Base-by-base conservation (phyloP, 164 flowering plant genomes). In the Magnolia kwangsiensis region DNA sequence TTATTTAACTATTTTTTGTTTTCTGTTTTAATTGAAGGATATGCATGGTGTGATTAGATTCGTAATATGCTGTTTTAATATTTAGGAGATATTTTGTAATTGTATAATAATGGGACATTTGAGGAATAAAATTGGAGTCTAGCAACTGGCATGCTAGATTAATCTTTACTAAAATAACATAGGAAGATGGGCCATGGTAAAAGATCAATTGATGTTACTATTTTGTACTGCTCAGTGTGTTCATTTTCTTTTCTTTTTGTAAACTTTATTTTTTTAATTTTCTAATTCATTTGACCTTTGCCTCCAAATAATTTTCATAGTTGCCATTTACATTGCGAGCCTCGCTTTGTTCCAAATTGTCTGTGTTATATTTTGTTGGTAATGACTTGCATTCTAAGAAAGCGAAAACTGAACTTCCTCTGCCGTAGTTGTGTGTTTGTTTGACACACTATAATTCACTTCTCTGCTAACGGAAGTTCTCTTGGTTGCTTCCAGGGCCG, bases 401-500 rank as follows among this genome's bases (percentile, higher is more conserved):
- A 64, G 1, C 23, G 23, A n/a, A 63, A 64, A 64, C 67, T 20
- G 67, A n/a, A 64, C 8, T 64, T n/a, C 61, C 61, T 55, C 18
- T 20, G 2, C 23, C 67, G 4, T 64, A 5, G 9, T 64, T 64
- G 14, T 63, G 20, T 7, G 5, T 64, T 64, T 19, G 23, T n/a
- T 64, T 20, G 10, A 64, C 71, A 18, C 20, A 3, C 8, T 29
- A 31, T 68, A 37, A 14, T 68, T 37, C 50, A 61, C 16, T n/a
- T 19, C 11, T 51, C 51, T 1, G 59, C 23, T 73, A 73, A 59
- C 75, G 13, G 18, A 61, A 6, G 7, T 27, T n/a, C 59, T 64
- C 31, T 21, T 31, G 75, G 31, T 76, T 76, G 65, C 72, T 80
- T 84, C 72, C 89, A 95, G 99, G 78, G 92, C 97, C 84, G 98